phyloP scores from a whole-genome alignment of 2,329 filamentous ascomycete species.

The Fusarium nelsonii region DNA sequence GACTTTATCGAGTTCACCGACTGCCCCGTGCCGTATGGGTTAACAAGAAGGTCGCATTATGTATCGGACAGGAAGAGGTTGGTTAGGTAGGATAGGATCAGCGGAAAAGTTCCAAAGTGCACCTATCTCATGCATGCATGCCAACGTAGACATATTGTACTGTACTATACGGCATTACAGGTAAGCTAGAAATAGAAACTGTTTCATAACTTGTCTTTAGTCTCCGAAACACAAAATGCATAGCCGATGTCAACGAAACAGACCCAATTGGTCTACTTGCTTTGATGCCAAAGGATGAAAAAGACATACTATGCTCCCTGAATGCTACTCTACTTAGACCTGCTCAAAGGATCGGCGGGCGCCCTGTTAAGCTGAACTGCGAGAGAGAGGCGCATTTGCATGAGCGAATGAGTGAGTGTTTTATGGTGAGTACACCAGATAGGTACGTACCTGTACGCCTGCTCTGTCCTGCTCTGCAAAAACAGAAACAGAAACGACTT shows the following conservation, averaged over 20 bases:
- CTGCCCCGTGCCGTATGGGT: constrained; percentile 20
- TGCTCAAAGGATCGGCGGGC: constrained; percentile 23
- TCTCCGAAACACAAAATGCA: constrained; percentile 20
- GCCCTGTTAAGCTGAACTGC: constrained; percentile 27
- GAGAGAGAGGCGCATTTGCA: constrained; percentile 29
- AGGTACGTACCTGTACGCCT: constrained; percentile 13
- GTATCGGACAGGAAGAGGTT: constrained; percentile 12
- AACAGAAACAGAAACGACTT: constrained; percentile 8
- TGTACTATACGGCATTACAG: no score
- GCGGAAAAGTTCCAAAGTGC: not conserved
- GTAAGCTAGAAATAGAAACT: not conserved
- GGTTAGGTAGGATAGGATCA: not conserved
- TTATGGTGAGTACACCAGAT: not conserved
- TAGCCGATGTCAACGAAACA: not conserved
- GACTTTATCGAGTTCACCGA: constrained; percentile 29
- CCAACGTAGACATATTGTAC: not conserved
- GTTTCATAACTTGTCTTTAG: constrained; percentile 5
- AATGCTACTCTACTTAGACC: not conserved
- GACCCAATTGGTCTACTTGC: not conserved
- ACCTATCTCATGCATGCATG: constrained; percentile 7
- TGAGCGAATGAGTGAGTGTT: constrained; percentile 1
- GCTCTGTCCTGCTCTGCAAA: not conserved
- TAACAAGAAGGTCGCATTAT: constrained; percentile 15
- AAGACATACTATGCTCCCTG: not conserved
- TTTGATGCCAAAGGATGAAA: constrained; percentile 2